Evolutionary conservation across 352 stramenopile genomes (phyloP), one percentile per base, ranked within the genome.

Genomic region (Peronospora farinosa): DNA sequence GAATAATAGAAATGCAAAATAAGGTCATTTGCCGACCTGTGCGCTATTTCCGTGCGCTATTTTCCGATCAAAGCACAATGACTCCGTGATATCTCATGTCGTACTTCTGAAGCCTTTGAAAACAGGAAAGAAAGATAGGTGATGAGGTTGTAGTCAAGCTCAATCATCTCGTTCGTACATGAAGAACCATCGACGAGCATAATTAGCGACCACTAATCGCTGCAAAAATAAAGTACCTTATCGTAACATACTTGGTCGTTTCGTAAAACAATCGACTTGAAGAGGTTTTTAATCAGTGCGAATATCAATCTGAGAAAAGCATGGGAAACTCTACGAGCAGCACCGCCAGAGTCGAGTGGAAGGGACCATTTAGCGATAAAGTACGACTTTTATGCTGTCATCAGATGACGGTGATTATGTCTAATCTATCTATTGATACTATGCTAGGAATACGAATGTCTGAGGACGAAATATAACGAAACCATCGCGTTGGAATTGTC

Each of bases 101-200:
- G 51, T 92, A 92, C 52, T 92, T 78, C 45, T 92, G 73, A 13
- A 92, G 65, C 86, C 60, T 92, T 78, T 16, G 90, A 50, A 27
- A 73, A 68, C 44, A 85, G 77, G 55, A 90, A 92, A 6, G 66
- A 77, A 16, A 74, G 88, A 63, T 80, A 73, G 13, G 64, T 71
- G 30, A 87, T 74, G 35, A 85, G 58, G 16, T 63, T 67, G 60
- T 87, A 90, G 53, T 92, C 72, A 15, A 88, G 60, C 25, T 90
- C 77, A 17, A 76, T 75, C 68, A 81, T 79, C 28, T 86, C 65
- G 51, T 88, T 70, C 2, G 68, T 55, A 19, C 88, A 71, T 17
- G 77, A 67, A 92, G 60, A 31, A 77, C 74, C 32, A 92, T 40
- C 13, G 90, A 51, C 59, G 75, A 75, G 11, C 74, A 72, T 47